Base-by-base conservation (phyloP, 1,139 yeast genomes). In the Dujonia santamariae region DNA sequence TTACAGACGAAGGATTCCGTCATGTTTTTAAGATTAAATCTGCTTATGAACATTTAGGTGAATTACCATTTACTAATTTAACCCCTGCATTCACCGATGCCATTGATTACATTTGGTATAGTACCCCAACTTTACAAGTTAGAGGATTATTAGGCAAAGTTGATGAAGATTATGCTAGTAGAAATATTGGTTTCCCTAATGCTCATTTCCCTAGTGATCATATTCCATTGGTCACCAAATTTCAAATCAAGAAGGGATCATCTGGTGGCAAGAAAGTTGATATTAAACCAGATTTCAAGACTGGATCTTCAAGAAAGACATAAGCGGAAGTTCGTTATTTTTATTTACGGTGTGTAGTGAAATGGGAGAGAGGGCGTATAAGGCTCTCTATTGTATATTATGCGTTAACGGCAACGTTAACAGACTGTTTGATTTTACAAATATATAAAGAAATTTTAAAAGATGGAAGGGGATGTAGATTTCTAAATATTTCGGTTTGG, bases 171-270 rank as follows among this genome's bases (percentile, higher is more conserved):
- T 92, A 92, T 56, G 71, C 83, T 29, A 68, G 75, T 40, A 80
- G 81, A 46, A 79, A 81, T 45, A 84, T 92, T 53, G 99, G 97
- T 7, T 80, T 92, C 59, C 99, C 99, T 16, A 87, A 87, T 55
- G 88, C 90, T 14, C 85, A 88, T 55, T 84, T 85, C 63, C 97
- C 97, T 23, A 85, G 96, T 30, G 98, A 92, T 59, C 97, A 92
- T 61, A 78, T 90, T 50, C 92, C 97, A 13, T 67, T 90, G 44
- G 75, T 88, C 38, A 70, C 92, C 19, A 79, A 80, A 56, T 82
- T 88, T 50, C 85, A 80, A 48, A 74, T 87, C 52, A 80, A 80
- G 56, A 83, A 78, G 55, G 19, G 26, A 9, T 48, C 51, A 30
- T 52, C 48, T 19, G 45, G 44, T 3, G 36, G 44, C 8, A 55